These are phyloP conservation scores for Calonectria pauciramosa DNA, from an alignment of 2,329 filamentous ascomycete genomes.

Conservation along the genomic window DNA sequence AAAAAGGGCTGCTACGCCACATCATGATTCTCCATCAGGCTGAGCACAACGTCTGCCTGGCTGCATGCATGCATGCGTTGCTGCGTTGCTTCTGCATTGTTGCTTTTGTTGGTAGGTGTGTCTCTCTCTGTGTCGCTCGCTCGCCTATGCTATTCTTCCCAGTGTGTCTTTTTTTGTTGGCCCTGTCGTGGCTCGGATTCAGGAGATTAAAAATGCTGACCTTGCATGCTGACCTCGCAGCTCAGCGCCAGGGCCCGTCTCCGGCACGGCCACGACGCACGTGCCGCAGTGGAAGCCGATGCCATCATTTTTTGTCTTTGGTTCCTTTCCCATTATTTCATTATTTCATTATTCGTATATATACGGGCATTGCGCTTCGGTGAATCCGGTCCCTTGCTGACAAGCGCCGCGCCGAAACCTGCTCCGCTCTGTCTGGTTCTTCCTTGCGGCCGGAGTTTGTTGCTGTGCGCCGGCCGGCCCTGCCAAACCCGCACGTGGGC, in stretches of 20 bases:
- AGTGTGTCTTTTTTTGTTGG: neutral
- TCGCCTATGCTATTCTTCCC: neutral
- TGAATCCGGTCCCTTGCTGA: neutral
- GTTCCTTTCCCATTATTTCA: neutral
- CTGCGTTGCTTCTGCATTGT: neutral
- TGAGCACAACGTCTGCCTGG: neutral
- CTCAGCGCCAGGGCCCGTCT: neutral
- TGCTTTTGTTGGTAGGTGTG: neutral
- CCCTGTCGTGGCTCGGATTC: neutral
- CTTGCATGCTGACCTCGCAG: slow-evolving; percentile 6
- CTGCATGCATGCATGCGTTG: neutral
- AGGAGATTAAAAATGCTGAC: slow-evolving; percentile 11
- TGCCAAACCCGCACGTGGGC: neutral
- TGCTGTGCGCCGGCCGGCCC: neutral
- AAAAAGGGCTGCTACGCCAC: neutral
- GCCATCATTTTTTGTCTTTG: neutral
- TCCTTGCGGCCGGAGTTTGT: neutral
- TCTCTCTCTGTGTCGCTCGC: neutral
- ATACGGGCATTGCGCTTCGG: neutral
- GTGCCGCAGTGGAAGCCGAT: neutral
- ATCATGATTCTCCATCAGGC: neutral
- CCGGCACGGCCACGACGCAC: neutral
- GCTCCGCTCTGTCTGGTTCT: neutral
- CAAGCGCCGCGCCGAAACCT: neutral
- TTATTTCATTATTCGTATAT: neutral